Percentiles rank a stretch among this genome's conserved stretches.
Evolutionary conservation across 768 basidiomycete genomes (phyloP).

Genomic region (Auricularia heimuer): DNA sequence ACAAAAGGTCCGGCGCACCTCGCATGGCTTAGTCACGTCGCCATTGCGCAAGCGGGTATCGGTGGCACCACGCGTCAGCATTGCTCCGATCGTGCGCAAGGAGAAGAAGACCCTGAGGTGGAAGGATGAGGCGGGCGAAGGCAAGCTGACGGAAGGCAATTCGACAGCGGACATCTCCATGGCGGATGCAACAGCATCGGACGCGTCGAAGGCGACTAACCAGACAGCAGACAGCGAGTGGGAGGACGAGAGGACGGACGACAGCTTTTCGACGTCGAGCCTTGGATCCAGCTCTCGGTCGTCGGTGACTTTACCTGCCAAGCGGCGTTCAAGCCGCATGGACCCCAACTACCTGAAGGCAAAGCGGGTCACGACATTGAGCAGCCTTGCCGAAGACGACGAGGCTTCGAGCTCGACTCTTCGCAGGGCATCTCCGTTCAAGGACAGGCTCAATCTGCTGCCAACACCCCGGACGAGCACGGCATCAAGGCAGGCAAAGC

Average conservation of each 20-base stretch:
- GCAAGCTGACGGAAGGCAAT: conserved; percentile 41
- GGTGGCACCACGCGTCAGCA: conserved; percentile 38
- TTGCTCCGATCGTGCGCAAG: conserved; percentile 46
- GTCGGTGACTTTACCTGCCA: conserved; percentile 11
- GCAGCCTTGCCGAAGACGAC: conserved; percentile 64
- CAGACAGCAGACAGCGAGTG: conserved; percentile 46
- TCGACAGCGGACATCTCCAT: too few species aligned
- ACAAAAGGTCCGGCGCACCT: conserved; percentile 29
- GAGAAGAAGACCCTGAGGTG: conserved; percentile 74
- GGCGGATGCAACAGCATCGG: conserved; percentile 18
- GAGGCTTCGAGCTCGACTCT: conserved; percentile 37
- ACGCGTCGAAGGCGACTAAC: conserved; percentile 1
- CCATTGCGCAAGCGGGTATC: conserved; percentile 14
- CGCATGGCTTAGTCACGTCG: conserved; percentile 39
- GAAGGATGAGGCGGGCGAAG: conserved; percentile 80
- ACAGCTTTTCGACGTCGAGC: conserved; percentile 30
- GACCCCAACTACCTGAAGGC: conserved; percentile 56
- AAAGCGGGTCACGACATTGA: conserved; percentile 37
- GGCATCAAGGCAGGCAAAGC: conserved; percentile 14
- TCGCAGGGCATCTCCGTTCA: conserved; percentile 32
- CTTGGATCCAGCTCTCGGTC: neutral
- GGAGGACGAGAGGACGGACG: conserved; percentile 84
- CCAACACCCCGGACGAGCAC: conserved; percentile 18
- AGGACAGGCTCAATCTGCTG: conserved; percentile 55
- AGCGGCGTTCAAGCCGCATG: conserved; percentile 55